Evolutionary conservation across 2,329 filamentous ascomycete genomes (phyloP).

Genomic region (Ceratocystis diversiconidia): DNA sequence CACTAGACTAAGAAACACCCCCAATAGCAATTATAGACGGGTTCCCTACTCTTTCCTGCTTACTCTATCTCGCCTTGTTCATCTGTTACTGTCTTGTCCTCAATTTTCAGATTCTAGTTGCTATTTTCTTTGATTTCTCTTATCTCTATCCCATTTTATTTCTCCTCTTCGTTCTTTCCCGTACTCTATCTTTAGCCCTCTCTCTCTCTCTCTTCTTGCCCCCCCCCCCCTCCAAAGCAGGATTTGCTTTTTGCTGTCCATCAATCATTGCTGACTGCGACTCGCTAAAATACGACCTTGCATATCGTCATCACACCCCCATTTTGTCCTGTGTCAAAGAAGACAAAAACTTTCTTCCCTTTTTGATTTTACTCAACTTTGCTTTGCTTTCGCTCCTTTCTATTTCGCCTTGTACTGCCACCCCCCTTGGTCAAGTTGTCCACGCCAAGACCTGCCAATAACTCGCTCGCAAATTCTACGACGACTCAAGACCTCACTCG

Average conservation of each 20-base stretch:
- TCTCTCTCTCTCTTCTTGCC: not conserved
- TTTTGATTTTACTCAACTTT: not conserved
- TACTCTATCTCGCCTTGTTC: not conserved
- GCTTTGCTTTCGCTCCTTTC: not conserved
- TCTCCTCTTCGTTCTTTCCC: not conserved
- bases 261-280: not conserved
- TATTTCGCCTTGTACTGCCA: not conserved
- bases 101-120: not conserved
- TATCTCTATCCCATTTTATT: not conserved
- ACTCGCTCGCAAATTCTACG: not conserved
- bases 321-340: constrained; percentile 16
- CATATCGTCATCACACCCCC: constrained; percentile 11
- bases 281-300: not conserved
- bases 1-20: not conserved
- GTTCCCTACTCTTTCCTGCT: not conserved
- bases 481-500: too few relatives aligned
- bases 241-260: not conserved
- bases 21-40: not conserved
- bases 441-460: constrained; percentile 6
- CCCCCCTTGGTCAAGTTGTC: not conserved
- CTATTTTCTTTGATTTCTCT: not conserved
- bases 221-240: not conserved
- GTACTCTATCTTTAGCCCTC: not conserved
- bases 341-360: constrained; percentile 14
- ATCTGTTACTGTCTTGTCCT: not conserved